A percentile compares a stretch with the other conserved stretches of the same genome.
These are phyloP conservation scores for Chlorella ohadii DNA, from an alignment of 139 green algal genomes.

Conservation along the genomic window DNA sequence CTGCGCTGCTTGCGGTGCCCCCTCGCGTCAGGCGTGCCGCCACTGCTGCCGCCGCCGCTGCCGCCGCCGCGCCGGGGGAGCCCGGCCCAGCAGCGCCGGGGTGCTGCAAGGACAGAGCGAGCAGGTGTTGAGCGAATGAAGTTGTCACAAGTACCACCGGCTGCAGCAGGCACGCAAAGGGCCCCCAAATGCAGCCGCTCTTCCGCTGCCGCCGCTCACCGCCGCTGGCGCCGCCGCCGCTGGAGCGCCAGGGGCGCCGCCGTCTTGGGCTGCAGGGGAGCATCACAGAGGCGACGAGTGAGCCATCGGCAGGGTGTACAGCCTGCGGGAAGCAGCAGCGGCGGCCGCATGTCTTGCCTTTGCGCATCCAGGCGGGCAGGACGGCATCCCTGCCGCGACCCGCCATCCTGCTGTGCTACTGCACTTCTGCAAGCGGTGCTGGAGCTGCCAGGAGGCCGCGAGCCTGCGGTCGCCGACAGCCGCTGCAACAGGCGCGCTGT, in stretches of 20 bases:
- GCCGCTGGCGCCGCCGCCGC: background rate
- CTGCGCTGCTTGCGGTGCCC: background rate
- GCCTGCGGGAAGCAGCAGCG: background rate
- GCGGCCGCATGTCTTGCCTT: constrained; percentile 13
- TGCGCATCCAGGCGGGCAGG: constrained; percentile 47
- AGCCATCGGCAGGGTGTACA: background rate
- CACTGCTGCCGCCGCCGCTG: background rate
- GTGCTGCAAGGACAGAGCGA: background rate
- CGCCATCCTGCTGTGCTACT: constrained; percentile 15
- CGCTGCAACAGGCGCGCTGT: too few species aligned
- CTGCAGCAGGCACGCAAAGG: background rate
- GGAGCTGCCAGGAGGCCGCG: background rate
- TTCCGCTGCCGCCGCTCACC: background rate
- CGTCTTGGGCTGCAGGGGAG: background rate
- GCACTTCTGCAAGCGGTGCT: background rate
- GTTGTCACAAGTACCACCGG: background rate
- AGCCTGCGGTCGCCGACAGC: too few species aligned
- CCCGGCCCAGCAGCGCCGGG: background rate
- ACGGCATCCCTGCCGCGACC: constrained; percentile 42
- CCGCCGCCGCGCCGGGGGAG: constrained; percentile 5
- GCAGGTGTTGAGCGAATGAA: background rate
- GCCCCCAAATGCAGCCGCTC: background rate
- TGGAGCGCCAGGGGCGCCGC: constrained; percentile 8
- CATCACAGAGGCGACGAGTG: background rate
- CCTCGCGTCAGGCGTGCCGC: background rate